Evolutionary conservation across 176 grass and related monocot genomes (phyloP), one percentile per base, ranked within the genome.

Genomic region (sorghum (Sorghum bicolor)): DNA sequence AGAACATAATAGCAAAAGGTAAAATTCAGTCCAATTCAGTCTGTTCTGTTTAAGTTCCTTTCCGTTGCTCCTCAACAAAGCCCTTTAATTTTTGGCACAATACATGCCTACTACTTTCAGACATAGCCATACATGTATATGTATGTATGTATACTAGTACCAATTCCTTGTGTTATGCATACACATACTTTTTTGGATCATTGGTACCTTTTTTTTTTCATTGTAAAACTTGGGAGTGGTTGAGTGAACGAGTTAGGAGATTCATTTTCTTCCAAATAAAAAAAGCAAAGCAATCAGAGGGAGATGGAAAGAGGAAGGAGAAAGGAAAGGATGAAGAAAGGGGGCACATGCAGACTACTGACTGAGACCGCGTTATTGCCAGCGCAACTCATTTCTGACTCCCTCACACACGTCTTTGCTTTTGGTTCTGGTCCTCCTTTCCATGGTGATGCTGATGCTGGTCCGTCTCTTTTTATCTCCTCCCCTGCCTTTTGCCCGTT

Each of bases 161-260:
- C 52, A 57, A 9, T 57, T 57, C 8, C 52, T 57, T 57, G 52
- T 57, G 20, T 57, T n/a, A 57, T n/a, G 55, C 55, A 58, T 58
- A 10, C 7, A 58, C 6, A 55, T 55, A 9, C 6, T 8, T 8
- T 57, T 24, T 57, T 57, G 20, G 20, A 58, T 58, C 22, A 0
- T 2, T 57, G 1, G 0, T 20, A 2, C 0, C 4, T 57, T 57
- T 57, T n/a, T 10, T 57, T 57, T 57, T n/a, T 10, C 6, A 8
- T n/a, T 58, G 55, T 58, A 57, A 58, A 57, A 58, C 55, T 58
- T n/a, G 7, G 20, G 53, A 22, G 50, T 28, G 58, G 8, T 52
- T 52, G 30, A 64, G 6, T 61, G 62, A 52, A 71, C 40, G 70
- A 82, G 64, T 8, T 45, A 72, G 78, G 83, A 66, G 73, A 58